Base-by-base conservation (phyloP, 176 grass and related monocot species). In the Triticum dicoccoides region DNA sequence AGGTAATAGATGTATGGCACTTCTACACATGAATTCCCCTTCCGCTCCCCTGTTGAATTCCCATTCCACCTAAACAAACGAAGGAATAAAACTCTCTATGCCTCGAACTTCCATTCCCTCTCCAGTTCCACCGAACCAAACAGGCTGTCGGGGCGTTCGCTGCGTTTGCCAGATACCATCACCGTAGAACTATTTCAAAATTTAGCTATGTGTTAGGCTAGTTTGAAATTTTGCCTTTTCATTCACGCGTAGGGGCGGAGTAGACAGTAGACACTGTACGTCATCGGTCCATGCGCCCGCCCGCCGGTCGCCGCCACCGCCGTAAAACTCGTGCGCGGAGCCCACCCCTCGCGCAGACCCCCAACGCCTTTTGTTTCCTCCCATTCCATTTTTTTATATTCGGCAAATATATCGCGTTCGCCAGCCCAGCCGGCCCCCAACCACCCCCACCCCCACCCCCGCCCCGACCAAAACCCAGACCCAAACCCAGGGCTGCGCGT, bases 301-400 rank as follows among this genome's bases (percentile, higher is more conserved):
- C 9, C 23, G 32, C 18, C 18, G 35, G 33, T 54, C 34, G 24
- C 25, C 20, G 35, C 34, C n/a, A 32, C 32, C 1, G 80, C 80
- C 84, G 85, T 61, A 87, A 83, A 90, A 87, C 80, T 74, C 85
- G 89, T 84, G 85, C 89, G 65, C 89, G 12, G 73, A 41, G 65
- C 54, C 61, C 76, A 42, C 76, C 69, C 27, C 58, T 52, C n/a
- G 67, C 25, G 34, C 69, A 74, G 41, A 61, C 79, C 71, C 73
- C 71, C 73, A 54, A 61, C 72, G 33, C 23, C 74, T 34, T 89
- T 23, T 61, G 39, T 70, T 86, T 86, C 25, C 23, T 44, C 42
- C 49, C 10, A 45, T 14, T 73, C 49, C 10, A 73, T 14, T 73
- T 44, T 65, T 65, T 51, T 32, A 18, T 30, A 32, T 41, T 66